Evolutionary conservation across 208 protist genomes (phyloP), one percentile per base, ranked within the genome.

Genomic region (Acanthamoeba quina): DNA sequence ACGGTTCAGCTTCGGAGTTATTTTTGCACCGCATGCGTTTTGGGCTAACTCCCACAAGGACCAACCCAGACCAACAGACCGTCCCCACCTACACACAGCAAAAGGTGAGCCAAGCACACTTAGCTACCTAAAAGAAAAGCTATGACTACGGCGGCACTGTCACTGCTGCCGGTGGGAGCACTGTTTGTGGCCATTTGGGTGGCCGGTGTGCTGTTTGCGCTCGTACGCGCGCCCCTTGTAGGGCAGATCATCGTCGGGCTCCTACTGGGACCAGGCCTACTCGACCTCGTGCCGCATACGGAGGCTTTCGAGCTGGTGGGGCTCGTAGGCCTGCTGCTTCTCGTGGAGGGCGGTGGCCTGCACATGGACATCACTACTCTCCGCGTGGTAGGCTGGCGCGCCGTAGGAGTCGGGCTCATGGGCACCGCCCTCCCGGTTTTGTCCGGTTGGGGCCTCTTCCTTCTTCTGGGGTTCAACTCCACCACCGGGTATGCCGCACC

Each of bases 291-390:
- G 52, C 90, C 90, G 7, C 24, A 86, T 24, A 0, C 52, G 24
- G 54, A 68, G 11, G 90, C 68, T 54, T 37, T 94, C 17, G 24
- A 13, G 74, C 90, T 94, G 34, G 37, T 37, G 26, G 90, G 90
- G 74, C 31, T 76, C 21, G 52, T 94, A 0, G 90, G 90, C 2
- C 44, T 94, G 31, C 64, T 82, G 72, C 72, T 94, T 3, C 41
- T 94, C 56, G 90, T 94, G 11, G 15, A 76, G 52, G 92, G 85
- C 49, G 74, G 68, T 17, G 92, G 92, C 29, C 92, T 94, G 9
- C 64, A 94, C 62, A 83, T 90, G 58, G 78, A 94, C 62, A 26
- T 94, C 10, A 49, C 47, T 9, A 58, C 56, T 17, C 49, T 94
- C 49, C 54, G 64, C 58, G 24, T 49, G 2, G 49, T 94, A 1